Percentiles rank a stretch among this genome's conserved stretches.
Evolutionary conservation across 805 yeast species (phyloP).

Genomic region (Cyberlindnera saturnus): DNA sequence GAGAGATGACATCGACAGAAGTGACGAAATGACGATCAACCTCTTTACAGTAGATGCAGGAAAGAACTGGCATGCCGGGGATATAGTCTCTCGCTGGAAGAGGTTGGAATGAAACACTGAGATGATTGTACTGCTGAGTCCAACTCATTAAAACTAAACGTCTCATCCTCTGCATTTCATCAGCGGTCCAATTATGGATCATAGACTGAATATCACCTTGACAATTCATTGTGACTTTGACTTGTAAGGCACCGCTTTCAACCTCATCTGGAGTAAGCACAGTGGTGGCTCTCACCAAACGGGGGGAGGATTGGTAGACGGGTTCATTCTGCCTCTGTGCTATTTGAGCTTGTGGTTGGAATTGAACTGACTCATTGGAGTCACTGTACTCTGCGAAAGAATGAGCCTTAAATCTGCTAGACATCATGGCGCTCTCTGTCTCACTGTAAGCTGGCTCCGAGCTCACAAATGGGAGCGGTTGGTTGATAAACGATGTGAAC

Average conservation of each 20-base stretch:
- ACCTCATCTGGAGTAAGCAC: background rate
- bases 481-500: no score
- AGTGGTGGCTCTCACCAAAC: conserved; percentile 13
- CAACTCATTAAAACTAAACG: conserved; percentile 44
- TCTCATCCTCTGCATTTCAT: conserved; percentile 36
- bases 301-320: conserved; percentile 2
- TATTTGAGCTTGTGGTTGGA: no score
- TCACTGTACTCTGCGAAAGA: no score
- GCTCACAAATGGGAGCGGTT: no score
- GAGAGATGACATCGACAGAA: conserved; percentile 54
- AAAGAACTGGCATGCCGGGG: conserved; percentile 39
- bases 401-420: no score
- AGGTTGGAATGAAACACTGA: conserved; percentile 34
- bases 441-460: no score
- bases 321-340: background rate
- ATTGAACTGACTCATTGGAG: no score
- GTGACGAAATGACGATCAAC: conserved; percentile 48
- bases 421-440: no score
- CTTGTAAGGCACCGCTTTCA: conserved; percentile 4
- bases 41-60: conserved; percentile 56
- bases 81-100: conserved; percentile 31
- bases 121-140: conserved; percentile 27
- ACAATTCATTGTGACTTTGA: conserved; percentile 14
- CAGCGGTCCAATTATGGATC: conserved; percentile 40
- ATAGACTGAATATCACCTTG: conserved; percentile 21